Percentiles rank a stretch among this genome's conserved stretches.
phyloP scores from a whole-genome alignment of 2,329 filamentous ascomycete genomes.

The Fusarium sp. region DNA sequence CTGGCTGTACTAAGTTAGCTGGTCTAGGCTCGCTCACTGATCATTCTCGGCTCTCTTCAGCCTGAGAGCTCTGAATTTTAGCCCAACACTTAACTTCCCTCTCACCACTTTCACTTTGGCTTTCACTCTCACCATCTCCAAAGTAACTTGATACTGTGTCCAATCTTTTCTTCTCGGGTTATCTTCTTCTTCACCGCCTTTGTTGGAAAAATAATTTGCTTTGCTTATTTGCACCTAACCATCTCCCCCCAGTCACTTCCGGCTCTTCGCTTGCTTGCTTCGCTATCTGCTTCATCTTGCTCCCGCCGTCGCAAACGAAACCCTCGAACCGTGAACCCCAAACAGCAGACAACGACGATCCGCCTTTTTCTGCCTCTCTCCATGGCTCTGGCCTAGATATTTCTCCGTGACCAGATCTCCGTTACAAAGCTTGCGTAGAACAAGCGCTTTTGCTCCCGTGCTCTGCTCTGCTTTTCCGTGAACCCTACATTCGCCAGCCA shows the following conservation, averaged over 20 bases:
- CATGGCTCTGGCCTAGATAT: slow-evolving; percentile 34
- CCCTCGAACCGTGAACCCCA: slow-evolving; percentile 11
- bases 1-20: not conserved
- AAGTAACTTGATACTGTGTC: slow-evolving; percentile 21
- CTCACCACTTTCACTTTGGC: slow-evolving; percentile 16
- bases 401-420: slow-evolving; percentile 18
- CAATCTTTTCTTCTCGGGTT: slow-evolving; percentile 8
- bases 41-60: slow-evolving; percentile 32
- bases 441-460: slow-evolving; percentile 25
- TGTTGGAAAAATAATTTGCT: slow-evolving; percentile 6
- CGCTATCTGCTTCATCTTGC: slow-evolving; percentile 12
- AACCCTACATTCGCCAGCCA: slow-evolving; percentile 13
- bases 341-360: slow-evolving; percentile 15
- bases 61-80: slow-evolving; percentile 39
- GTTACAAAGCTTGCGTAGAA: slow-evolving; percentile 33
- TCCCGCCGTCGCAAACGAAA: slow-evolving; percentile 26
- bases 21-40: slow-evolving; percentile 23
- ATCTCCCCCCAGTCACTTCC: not conserved
- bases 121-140: not conserved
- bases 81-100: slow-evolving; percentile 33
- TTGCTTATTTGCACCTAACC: slow-evolving; percentile 1
- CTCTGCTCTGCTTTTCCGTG: slow-evolving; percentile 21
- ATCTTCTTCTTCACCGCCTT: slow-evolving; percentile 11
- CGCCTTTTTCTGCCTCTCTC: not conserved
- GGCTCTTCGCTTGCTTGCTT: slow-evolving; percentile 12